phyloP scores from a whole-genome alignment of 2,329 filamentous ascomycete species.

The Ophidiomyces ophidiicola region DNA sequence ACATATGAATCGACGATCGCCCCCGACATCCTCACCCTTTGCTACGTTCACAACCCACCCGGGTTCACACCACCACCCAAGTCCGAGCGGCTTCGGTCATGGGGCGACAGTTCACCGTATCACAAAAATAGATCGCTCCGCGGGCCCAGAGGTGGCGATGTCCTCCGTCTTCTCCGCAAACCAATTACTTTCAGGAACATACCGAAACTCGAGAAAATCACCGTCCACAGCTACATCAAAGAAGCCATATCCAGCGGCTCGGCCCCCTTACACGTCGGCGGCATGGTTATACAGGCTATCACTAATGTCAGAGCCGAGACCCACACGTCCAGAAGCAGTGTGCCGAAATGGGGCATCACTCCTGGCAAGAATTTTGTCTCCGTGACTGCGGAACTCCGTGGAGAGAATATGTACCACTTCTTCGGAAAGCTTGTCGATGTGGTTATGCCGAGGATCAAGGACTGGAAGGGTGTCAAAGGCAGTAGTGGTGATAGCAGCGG shows the following conservation, averaged over 20 bases:
- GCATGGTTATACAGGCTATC: conserved; percentile 74
- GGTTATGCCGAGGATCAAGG: conserved; percentile 89
- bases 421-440: conserved; percentile 80
- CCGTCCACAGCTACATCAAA: conserved; percentile 64
- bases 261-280: conserved; percentile 65
- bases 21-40: conserved; percentile 74
- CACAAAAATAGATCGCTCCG: conserved; percentile 81
- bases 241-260: conserved; percentile 56
- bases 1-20: conserved; percentile 81
- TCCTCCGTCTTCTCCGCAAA: conserved; percentile 39
- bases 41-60: conserved; percentile 75
- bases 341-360: conserved; percentile 62
- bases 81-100: conserved; percentile 60
- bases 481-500: conserved; percentile 75
- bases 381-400: conserved; percentile 63
- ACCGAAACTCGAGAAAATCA: conserved; percentile 67
- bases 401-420: conserved; percentile 79
- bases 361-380: conserved; percentile 56
- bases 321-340: conserved; percentile 56
- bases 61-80: conserved; percentile 51
- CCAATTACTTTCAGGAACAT: conserved; percentile 69
- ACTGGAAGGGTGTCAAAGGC: conserved; percentile 72
- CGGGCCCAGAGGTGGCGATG: conserved; percentile 66
- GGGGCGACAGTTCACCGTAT: conserved; percentile 87
- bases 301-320: conserved; percentile 61